These are phyloP conservation scores for Ganoderma boninense DNA, from an alignment of 1,284 basidiomycete genomes.

Conservation along the genomic window DNA sequence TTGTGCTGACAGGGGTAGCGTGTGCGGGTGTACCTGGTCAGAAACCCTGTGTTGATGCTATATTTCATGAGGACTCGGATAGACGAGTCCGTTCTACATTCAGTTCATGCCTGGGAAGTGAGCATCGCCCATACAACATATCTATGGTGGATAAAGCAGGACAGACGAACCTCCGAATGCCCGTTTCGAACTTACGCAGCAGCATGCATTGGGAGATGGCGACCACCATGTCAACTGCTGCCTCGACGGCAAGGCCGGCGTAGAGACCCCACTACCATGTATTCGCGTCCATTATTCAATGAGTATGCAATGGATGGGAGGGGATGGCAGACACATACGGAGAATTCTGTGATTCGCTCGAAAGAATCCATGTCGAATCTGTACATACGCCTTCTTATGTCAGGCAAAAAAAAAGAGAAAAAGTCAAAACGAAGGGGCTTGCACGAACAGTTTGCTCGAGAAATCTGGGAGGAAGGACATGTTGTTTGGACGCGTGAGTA, in stretches of 20 bases:
- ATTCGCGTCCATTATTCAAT: background rate
- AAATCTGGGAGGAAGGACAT: slow-evolving; percentile 25
- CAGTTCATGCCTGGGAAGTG: background rate
- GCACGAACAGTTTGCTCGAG: slow-evolving; percentile 26
- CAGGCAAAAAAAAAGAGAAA: no score
- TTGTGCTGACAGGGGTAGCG: background rate
- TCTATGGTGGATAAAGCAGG: background rate
- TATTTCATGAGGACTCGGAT: slow-evolving; percentile 32
- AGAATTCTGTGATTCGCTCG: slow-evolving; percentile 24
- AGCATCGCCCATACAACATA: background rate
- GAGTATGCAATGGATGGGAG: background rate
- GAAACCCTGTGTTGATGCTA: slow-evolving; percentile 34
- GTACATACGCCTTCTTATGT: background rate
- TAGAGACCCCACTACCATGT: slow-evolving; percentile 34
- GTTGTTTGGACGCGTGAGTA: background rate
- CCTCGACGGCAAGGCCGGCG: slow-evolving; percentile 32
- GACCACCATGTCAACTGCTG: slow-evolving; percentile 31
- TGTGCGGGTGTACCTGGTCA: slow-evolving; percentile 29
- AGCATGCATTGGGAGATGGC: slow-evolving; percentile 33
- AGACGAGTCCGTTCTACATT: slow-evolving; percentile 23
- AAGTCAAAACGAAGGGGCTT: background rate
- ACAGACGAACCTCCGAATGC: slow-evolving; percentile 31
- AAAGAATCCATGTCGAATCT: slow-evolving; percentile 28
- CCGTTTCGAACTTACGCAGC: slow-evolving; percentile 32
- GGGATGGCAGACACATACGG: slow-evolving; percentile 18